Percentiles rank a stretch among this genome's conserved stretches.
Conservation (phyloP, 2,329 filamentous ascomycete genomes). For the Pseudogymnoascus sp. region DNA sequence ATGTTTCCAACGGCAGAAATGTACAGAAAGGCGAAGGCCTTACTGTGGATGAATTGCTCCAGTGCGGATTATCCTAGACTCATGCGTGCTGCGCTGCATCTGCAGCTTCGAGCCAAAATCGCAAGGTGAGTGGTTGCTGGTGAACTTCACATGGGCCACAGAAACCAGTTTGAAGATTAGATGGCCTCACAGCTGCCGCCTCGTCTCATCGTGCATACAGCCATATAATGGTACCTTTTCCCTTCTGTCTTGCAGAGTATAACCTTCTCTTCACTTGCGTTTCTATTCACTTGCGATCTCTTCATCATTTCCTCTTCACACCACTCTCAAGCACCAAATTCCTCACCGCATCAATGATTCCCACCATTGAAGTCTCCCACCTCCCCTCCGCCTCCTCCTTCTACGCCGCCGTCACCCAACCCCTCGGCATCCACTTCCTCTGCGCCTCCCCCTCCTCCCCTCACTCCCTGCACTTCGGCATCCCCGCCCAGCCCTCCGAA, state of each 20-base stretch:
- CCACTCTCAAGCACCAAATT: conserved; percentile 11
- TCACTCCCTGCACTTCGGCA: conserved; percentile 29
- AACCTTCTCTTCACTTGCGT: neutral
- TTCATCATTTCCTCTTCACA: conserved; percentile 19
- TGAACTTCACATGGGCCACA: conserved; percentile 1
- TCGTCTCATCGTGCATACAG: conserved; percentile 6
- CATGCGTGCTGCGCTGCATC: neutral
- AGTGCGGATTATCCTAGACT: neutral
- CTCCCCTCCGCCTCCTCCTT: conserved; percentile 75
- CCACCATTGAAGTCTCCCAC: conserved; percentile 60
- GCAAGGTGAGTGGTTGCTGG: neutral
- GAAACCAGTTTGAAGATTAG: neutral
- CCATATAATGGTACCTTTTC: conserved; percentile 6
- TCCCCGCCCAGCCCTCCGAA: conserved; percentile 30
- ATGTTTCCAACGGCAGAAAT: neutral
- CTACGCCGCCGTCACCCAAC: conserved; percentile 70
- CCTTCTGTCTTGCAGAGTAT: conserved; percentile 1
- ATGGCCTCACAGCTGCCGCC: neutral
- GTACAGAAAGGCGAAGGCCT: neutral
- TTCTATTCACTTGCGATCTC: neutral
- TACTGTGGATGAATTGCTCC: neutral
- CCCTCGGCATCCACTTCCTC: conserved; percentile 67
- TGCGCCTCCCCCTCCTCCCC: conserved; percentile 24
- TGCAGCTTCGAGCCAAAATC: conserved; percentile 1
- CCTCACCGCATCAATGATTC: conserved; percentile 25